Evolutionary conservation across 176 grass and related monocot species (phyloP), one percentile per base, ranked within the genome.

Genomic region (Leersia perrieri): DNA sequence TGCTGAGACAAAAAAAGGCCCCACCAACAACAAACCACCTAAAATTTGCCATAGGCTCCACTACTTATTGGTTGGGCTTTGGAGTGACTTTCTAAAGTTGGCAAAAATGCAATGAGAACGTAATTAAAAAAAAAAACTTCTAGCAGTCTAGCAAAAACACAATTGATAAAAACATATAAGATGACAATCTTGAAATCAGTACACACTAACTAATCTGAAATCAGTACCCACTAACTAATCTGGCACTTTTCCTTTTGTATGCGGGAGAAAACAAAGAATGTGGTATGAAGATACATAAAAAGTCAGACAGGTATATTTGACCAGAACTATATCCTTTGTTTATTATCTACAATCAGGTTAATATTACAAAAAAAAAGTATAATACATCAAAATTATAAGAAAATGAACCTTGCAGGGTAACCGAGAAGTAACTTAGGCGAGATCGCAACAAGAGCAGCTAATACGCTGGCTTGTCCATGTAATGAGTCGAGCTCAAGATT

Each of bases 341-440:
- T 72, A 63, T 77, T 72, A 63, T 72, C 29, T 70, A 76, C 20
- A 61, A 82, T 70, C 33, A 82, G n/a, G 60, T n/a, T n/a, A n/a
- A n/a, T 11, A 66, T 58, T 28, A 51, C 11, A 79, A 78, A 1
- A 34, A 85, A 31, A 86, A n/a, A n/a, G n/a, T n/a, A 85, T 29
- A 49, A 53, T 41, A 60, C 22, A 86, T 62, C 4, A 25, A 12
- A 84, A 85, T 35, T 75, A 78, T 42, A 78, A 63, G 64, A 53
- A 88, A 55, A 65, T 66, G 40, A 83, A 98, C 95, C 95, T 98
- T 76, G 92, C 84, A 89, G 96, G 95, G 88, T 98, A 95, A 75
- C 95, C 92, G 86, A 98, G 92, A 84, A 93, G 86, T 73, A 98
- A 79, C 58, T 98, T 95, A 44, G 92, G 95, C 15, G 95, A 98